Evolutionary conservation across 1,284 basidiomycete genomes (phyloP), one percentile per base, ranked within the genome.

Genomic region (Grifola frondosa): DNA sequence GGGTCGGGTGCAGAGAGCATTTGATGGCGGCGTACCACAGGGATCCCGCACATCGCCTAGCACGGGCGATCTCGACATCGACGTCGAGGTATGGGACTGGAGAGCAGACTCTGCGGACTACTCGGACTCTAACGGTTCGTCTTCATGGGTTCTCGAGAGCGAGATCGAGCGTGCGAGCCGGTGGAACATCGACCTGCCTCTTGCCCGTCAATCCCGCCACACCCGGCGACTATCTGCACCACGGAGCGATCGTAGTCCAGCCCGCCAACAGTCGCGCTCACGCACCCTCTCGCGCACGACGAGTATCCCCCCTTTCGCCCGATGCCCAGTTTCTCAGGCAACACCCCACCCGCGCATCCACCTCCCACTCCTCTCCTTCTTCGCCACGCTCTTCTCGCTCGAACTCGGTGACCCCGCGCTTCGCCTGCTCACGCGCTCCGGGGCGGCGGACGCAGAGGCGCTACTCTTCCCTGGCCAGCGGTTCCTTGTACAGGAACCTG

Each of bases 351-450:
- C 60, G 3, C 59, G 58, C 21, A 53, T 62, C 30, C 60, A 52
- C 26, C 46, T 68, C 5, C 66, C 67, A 2, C 47, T 69, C 1
- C 50, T 68, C 5, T 62, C 67, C 0, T 56, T 64, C 49, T 52
- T 67, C 37, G 47, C 63, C 3, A 57, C 60, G 2, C 35, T 67
- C n/a, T 51, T 68, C 30, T 57, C 60, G 6, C 32, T 63, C 15
- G 58, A 63, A 42, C 47, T 66, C n/a, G 67, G 68, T 44, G 63
- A 68, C 24, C 52, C 61, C 26, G 66, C 62, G 2, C 40, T 65
- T 6, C 59, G 59, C 15, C 62, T 68, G 13, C 55, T 69, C 40
- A 56, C 59, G 5, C 57, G 58, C 21, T 46, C 63, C 6, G 50
- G 47, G 6, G 42, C 60, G 5, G 46, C 57, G 4, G 58, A 64